A percentile compares a stretch with the other conserved stretches of the same genome.
Evolutionary conservation across 495 filamentous ascomycete species (phyloP).

Genomic region (Extremus antarcticus): DNA sequence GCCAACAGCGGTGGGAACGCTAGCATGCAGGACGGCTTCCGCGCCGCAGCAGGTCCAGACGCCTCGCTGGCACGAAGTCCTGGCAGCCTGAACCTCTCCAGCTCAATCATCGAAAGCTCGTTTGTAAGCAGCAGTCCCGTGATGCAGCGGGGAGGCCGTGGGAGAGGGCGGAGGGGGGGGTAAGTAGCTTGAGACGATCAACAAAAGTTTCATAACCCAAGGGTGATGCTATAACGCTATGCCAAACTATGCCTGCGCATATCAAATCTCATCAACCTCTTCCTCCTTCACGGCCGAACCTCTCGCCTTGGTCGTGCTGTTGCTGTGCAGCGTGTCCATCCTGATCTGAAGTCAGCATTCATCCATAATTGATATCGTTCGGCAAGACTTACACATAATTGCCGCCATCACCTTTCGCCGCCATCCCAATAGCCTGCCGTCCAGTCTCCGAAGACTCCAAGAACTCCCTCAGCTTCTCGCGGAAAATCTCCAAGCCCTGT

Average conservation of each 20-base stretch:
- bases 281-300: slow-evolving; percentile 19
- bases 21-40: slow-evolving; percentile 12
- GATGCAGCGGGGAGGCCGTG: slow-evolving; percentile 4
- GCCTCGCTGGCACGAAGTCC: slow-evolving; percentile 15
- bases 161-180: neutral
- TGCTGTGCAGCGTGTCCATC: slow-evolving; percentile 49
- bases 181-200: too few relatives aligned
- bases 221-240: neutral
- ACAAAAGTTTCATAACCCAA: neutral
- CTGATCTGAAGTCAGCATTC: slow-evolving; percentile 3
- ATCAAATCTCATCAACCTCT: slow-evolving; percentile 42
- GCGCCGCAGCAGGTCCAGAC: neutral
- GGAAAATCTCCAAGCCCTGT: slow-evolving; percentile 81
- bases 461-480: slow-evolving; percentile 78
- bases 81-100: slow-evolving; percentile 15
- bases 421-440: slow-evolving; percentile 66
- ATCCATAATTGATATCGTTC: too few relatives aligned
- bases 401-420: slow-evolving; percentile 4
- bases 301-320: slow-evolving; percentile 42
- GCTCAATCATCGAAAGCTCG: slow-evolving; percentile 21
- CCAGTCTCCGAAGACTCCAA: slow-evolving; percentile 71
- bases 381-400: slow-evolving; percentile 7
- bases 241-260: neutral
- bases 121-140: slow-evolving; percentile 22
- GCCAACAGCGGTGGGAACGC: slow-evolving; percentile 1